Base-by-base conservation (phyloP, 805 yeast genomes). In the Brettanomyces naardenensis region DNA sequence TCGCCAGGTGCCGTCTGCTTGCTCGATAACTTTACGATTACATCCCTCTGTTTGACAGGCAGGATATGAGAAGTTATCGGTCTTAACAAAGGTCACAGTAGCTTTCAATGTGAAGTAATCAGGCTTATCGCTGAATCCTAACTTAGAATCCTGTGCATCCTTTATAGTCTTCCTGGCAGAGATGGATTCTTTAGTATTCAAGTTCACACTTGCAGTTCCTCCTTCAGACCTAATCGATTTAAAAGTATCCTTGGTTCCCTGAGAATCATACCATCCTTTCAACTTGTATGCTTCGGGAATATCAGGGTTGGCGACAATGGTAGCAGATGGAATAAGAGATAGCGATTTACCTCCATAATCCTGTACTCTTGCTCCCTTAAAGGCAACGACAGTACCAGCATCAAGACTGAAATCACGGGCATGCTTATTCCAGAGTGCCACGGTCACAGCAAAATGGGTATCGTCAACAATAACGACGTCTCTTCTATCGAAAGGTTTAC, bases 211-310 rank as follows among this genome's bases (percentile, higher is more conserved):
- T 3, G 64, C 45, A n/a, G 62, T 48, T 17, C 59, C 42, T 2
- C 65, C 43, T n/a, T 62, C 59, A 3, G 62, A 44, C 52, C 75
- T 78, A 54, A 86, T 59, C 9, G 78, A 65, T 48, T 74, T 73
- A 65, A 84, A 88, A 28, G 58, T 62, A 39, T 76, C 77, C 38
- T 66, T 61, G 18, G 70, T 69, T 28, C 96, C 97, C 48, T 73
- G 77, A 29, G 81, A 73, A 53, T 87, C 95, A 53, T 78, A 92
- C 99, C 99, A 92, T 5, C 97, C 97, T 59, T 87, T 86, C 48
- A 92, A 71, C 38, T 75, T 71, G 58, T 78, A 87, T 4, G 97
- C 90, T 57, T 87, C 96, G 15, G 85, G 80, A 18, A 84, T 73
- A 54, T 89, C 96, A 2, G 98, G 98, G 52, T 86, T 85, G 10